phyloP scores from a whole-genome alignment of 1,139 yeast species.

The Yamadazyma sp. region DNA sequence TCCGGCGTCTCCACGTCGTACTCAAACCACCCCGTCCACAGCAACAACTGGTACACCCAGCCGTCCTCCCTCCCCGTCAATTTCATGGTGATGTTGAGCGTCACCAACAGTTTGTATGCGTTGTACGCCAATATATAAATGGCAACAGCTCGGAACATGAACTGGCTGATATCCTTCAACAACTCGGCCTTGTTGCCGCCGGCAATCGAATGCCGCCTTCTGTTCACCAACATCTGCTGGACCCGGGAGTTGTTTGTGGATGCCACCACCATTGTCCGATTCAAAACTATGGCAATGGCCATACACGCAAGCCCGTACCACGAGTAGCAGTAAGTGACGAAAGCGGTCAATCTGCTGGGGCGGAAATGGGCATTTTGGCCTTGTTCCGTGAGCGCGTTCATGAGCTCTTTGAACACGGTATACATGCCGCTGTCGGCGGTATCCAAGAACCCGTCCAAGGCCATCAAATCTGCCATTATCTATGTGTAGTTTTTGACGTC shows the following conservation, averaged over 20 bases:
- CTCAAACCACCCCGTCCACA: constrained; percentile 27
- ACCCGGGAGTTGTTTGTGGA: constrained; percentile 44
- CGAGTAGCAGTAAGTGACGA: constrained; percentile 33
- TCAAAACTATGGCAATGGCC: constrained; percentile 63
- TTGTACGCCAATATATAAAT: constrained; percentile 34
- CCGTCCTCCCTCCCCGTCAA: constrained; percentile 16
- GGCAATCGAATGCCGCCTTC: constrained; percentile 14
- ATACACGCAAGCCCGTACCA: constrained; percentile 47
- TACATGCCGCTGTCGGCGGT: constrained; percentile 9
- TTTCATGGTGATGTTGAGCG: constrained; percentile 29
- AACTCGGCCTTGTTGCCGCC: constrained; percentile 19
- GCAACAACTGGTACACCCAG: constrained; percentile 19
- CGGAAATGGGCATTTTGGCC: constrained; percentile 15
- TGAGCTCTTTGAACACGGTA: background rate
- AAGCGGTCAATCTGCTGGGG: constrained; percentile 22
- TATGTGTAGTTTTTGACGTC: no score
- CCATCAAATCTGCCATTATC: constrained; percentile 4
- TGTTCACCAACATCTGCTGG: constrained; percentile 22
- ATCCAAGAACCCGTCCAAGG: background rate
- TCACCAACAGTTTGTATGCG: constrained; percentile 35
- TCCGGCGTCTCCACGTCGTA: constrained; percentile 33
- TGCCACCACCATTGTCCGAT: constrained; percentile 67
- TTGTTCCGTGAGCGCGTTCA: constrained; percentile 26
- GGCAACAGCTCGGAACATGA: constrained; percentile 37
- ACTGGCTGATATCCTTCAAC: constrained; percentile 22